These are phyloP conservation scores for Claviceps paspali DNA, from an alignment of 2,329 filamentous ascomycete species.

Conservation along the genomic window DNA sequence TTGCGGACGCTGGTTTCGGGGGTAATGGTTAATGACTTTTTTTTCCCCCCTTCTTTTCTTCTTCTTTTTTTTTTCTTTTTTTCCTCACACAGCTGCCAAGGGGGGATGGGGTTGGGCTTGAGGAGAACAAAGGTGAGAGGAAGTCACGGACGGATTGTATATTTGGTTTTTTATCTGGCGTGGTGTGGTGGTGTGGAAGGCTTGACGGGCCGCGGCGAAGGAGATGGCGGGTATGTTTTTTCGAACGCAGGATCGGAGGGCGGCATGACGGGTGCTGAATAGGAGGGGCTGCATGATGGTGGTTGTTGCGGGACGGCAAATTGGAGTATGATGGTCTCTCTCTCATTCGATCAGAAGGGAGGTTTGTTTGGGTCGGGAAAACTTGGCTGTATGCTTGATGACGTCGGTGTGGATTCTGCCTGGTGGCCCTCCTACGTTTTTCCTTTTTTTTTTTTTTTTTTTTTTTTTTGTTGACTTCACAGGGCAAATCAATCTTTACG, in stretches of 20 bases:
- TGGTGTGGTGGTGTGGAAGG: conserved; percentile 6
- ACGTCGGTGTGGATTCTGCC: neutral
- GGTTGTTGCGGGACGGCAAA: too few relatives aligned
- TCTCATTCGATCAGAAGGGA: too few relatives aligned
- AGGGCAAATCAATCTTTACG: too few relatives aligned
- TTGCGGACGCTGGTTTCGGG: conserved; percentile 31
- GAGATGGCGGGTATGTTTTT: too few relatives aligned
- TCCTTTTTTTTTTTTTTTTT: neutral
- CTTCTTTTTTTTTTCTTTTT: neutral
- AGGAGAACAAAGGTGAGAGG: too few relatives aligned
- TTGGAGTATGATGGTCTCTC: too few relatives aligned
- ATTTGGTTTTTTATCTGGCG: conserved; percentile 10
- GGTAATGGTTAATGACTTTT: too few relatives aligned
- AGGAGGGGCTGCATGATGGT: neutral
- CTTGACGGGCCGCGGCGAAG: too few relatives aligned
- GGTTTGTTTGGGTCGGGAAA: too few relatives aligned
- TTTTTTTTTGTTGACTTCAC: neutral
- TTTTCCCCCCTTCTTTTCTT: neutral
- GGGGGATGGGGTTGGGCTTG: too few relatives aligned
- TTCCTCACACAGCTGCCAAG: neutral
- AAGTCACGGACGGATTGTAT: conserved; percentile 9
- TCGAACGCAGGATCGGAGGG: too few relatives aligned
- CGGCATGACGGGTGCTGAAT: neutral
- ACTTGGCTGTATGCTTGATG: neutral
- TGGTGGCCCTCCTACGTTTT: neutral